Evolutionary conservation across 179 eudicot genomes (phyloP), one percentile per base, ranked within the genome.

Genomic region (Beta lomatogona): DNA sequence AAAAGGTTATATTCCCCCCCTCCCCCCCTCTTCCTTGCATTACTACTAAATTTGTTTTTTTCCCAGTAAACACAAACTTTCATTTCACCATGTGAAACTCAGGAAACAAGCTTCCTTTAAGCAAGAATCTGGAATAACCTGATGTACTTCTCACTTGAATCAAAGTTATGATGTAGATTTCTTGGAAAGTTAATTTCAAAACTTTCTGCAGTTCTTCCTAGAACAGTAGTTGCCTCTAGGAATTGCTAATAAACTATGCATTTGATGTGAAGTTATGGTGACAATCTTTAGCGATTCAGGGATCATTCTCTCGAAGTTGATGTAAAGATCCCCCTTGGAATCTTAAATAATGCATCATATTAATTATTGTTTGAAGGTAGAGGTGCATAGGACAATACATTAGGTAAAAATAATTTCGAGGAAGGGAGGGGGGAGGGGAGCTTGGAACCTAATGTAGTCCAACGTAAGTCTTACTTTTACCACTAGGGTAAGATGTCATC

Each of bases 1-100:
- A 89, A 72, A 94, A 92, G 97, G 97, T 91, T 61, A 87, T 76
- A n/a, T n/a, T 25, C 28, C 28, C 28, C 68, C 53, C 76, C 60
- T 73, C 31, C 10, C 21, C 2, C 3, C 78, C 19, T 1, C n/a
- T 58, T 25, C 64, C 13, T 59, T 18, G 22, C 64, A 7, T 48
- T 53, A 55, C 70, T 64, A 12, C 31, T n/a, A 31, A n/a, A 53
- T 36, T 36, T 36, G 41, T 11, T 16, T 55, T 8, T 21, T 46
- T 46, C 46, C 28, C 15, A 75, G 75, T 2, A 50, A 48, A 22
- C 3, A 52, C 7, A 25, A 21, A 2, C 22, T 72, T 59, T 19
- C 52, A 50, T 11, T 5, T 53, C 4, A 19, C 22, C 59, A 72
- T 72, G 50, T 48, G 59, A 50, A 12, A 50, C 31, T 50, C 55